phyloP scores from a whole-genome alignment of 805 yeast species.

The Lipomyces kockii region DNA sequence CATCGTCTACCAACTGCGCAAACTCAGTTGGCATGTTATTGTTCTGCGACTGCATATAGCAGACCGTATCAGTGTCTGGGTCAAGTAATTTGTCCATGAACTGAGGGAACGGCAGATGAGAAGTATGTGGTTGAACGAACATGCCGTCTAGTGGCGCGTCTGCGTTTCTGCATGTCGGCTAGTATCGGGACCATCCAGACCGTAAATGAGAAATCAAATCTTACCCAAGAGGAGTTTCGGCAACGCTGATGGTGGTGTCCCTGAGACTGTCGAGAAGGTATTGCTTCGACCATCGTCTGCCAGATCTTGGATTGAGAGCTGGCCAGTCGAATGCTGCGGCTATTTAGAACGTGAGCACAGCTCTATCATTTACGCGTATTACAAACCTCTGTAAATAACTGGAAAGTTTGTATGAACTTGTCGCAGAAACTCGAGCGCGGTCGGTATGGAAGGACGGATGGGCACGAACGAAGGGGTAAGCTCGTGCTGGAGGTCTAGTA shows the following conservation, averaged over 20 bases:
- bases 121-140: no score
- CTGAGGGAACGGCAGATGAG: no score
- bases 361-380: background rate
- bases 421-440: conserved; percentile 24
- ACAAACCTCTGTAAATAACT: conserved; percentile 24
- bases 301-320: conserved; percentile 23
- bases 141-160: no score
- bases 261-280: conserved; percentile 18
- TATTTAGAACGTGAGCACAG: background rate
- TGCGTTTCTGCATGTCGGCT: no score
- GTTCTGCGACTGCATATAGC: no score
- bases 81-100: no score
- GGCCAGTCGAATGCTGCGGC: conserved; percentile 28
- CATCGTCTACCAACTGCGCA: no score
- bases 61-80: no score
- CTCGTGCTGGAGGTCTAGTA: conserved; percentile 12
- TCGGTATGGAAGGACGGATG: conserved; percentile 7
- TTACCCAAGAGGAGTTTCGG: conserved; percentile 15
- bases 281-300: conserved; percentile 18
- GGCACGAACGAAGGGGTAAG: no score
- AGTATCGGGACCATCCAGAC: no score
- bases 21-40: no score
- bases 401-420: conserved; percentile 15
- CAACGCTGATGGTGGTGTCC: conserved; percentile 16
- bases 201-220: no score